These are phyloP conservation scores for Allantophomopsis lycopodina DNA, from an alignment of 2,329 filamentous ascomycete genomes.

Conservation along the genomic window DNA sequence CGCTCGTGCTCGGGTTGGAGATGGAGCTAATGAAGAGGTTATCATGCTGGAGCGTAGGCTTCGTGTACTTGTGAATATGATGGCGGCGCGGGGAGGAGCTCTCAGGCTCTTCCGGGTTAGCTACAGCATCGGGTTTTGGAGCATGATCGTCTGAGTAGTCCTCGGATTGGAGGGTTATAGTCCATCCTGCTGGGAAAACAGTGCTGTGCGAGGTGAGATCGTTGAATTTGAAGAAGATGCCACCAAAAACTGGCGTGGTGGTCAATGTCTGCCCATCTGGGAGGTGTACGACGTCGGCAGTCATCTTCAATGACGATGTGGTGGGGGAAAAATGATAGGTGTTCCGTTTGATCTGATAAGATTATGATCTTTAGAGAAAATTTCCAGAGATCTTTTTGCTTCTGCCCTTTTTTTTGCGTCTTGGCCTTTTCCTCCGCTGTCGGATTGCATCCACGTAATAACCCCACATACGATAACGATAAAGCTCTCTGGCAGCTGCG, in stretches of 20 bases:
- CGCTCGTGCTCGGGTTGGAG: conserved; percentile 65
- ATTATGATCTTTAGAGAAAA: too few species aligned
- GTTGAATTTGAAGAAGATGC: conserved; percentile 76
- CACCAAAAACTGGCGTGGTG: conserved; percentile 80
- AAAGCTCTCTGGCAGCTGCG: too few species aligned
- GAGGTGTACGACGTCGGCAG: conserved; percentile 42
- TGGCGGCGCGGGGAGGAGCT: conserved; percentile 16
- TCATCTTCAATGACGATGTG: conserved; percentile 7
- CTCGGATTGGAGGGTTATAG: conserved; percentile 68
- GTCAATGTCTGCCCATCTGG: conserved; percentile 80
- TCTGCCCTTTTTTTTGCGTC: too few species aligned
- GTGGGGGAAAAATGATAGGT: too few species aligned
- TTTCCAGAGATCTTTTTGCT: too few species aligned
- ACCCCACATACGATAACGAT: too few species aligned
- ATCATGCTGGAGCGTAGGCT: conserved; percentile 66
- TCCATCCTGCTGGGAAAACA: conserved; percentile 79
- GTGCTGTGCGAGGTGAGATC: conserved; percentile 56
- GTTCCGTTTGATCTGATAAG: too few species aligned
- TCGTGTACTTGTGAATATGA: conserved; percentile 50
- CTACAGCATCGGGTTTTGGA: conserved; percentile 13
- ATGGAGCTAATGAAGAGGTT: conserved; percentile 86
- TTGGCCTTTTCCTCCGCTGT: too few species aligned
- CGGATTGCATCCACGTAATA: too few species aligned
- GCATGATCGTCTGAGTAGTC: conserved; percentile 13
- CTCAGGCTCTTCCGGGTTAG: conserved; percentile 17